A percentile compares a stretch with the other conserved stretches of the same genome.
phyloP scores from a whole-genome alignment of 164 flowering plant species.

The Hamamelis virginiana region DNA sequence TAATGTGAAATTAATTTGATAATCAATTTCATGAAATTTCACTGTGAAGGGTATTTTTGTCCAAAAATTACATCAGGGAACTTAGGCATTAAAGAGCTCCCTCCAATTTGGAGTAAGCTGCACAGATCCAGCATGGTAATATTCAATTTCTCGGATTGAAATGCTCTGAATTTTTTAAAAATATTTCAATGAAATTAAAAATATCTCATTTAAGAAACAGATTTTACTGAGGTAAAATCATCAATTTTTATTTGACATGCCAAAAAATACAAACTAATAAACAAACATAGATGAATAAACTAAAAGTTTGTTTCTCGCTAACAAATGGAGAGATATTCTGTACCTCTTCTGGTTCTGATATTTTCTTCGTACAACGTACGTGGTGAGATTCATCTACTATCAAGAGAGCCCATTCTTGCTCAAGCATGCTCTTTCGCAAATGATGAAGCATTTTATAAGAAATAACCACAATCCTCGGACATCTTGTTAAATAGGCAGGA shows the following conservation, averaged over 20 bases:
- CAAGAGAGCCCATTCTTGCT: constrained; percentile 75
- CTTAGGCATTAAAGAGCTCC: too few species aligned
- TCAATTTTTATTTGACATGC: not conserved
- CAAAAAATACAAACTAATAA: not conserved
- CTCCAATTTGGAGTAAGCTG: too few species aligned
- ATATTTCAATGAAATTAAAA: not conserved
- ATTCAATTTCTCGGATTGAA: not conserved
- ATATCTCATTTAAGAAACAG: not conserved
- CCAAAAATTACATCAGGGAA: too few species aligned
- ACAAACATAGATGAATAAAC: not conserved
- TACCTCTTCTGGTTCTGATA: constrained; percentile 79
- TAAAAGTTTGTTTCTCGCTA: not conserved
- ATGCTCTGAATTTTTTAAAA: not conserved
- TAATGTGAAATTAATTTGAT: too few species aligned
- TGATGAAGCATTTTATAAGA: constrained; percentile 87
- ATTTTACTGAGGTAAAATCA: not conserved
- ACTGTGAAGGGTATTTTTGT: too few species aligned
- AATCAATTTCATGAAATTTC: too few species aligned
- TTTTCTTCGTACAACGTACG: constrained; percentile 71
- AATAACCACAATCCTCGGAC: constrained; percentile 80
- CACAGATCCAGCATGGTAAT: too few species aligned
- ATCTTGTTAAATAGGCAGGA: constrained; percentile 56
- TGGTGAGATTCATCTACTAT: constrained; percentile 97
- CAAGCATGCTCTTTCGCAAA: constrained; percentile 67
- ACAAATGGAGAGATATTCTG: not conserved